Evolutionary conservation across 1,139 yeast genomes (phyloP).

Genomic region (Nematodospora anomalae): DNA sequence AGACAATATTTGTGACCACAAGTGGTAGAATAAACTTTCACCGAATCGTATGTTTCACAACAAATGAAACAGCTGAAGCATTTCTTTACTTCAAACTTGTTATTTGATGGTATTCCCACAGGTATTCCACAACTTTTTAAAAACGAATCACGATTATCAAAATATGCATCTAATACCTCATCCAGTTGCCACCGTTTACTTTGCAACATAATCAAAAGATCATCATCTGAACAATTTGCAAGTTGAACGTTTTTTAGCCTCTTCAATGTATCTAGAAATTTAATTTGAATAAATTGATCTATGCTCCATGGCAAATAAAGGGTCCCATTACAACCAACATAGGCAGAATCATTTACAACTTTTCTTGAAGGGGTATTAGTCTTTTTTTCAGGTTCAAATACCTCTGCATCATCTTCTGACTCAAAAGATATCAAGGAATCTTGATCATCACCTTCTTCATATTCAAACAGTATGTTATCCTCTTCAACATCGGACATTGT

Average conservation of each 20-base stretch:
- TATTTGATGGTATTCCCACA: constrained; percentile 16
- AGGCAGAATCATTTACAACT: constrained; percentile 7
- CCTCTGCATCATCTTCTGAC: constrained; percentile 12
- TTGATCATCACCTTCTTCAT: constrained; percentile 20
- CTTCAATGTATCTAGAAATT: constrained; percentile 20
- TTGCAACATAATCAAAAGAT: constrained; percentile 54
- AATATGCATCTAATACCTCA: constrained; percentile 64
- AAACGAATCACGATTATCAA: constrained; percentile 51
- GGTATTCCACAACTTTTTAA: constrained; percentile 51
- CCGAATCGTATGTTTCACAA: constrained; percentile 51
- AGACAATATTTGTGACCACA: constrained; percentile 75
- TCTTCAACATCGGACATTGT: constrained; percentile 20
- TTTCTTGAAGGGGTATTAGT: constrained; percentile 9
- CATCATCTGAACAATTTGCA: constrained; percentile 39
- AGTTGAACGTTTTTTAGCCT: constrained; percentile 23
- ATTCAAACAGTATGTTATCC: constrained; percentile 19
- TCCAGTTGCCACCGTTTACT: constrained; percentile 74
- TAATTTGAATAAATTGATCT: constrained; percentile 23
- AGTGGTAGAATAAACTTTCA: constrained; percentile 50
- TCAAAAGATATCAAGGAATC: constrained; percentile 12
- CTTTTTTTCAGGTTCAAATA: constrained; percentile 2
- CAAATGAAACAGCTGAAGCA: constrained; percentile 65
- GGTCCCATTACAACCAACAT: constrained; percentile 17
- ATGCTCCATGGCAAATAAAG: constrained; percentile 30
- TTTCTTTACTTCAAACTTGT: constrained; percentile 19